Conservation (phyloP, 2,329 filamentous ascomycete species). For the Rutstroemia sydowiana region DNA sequence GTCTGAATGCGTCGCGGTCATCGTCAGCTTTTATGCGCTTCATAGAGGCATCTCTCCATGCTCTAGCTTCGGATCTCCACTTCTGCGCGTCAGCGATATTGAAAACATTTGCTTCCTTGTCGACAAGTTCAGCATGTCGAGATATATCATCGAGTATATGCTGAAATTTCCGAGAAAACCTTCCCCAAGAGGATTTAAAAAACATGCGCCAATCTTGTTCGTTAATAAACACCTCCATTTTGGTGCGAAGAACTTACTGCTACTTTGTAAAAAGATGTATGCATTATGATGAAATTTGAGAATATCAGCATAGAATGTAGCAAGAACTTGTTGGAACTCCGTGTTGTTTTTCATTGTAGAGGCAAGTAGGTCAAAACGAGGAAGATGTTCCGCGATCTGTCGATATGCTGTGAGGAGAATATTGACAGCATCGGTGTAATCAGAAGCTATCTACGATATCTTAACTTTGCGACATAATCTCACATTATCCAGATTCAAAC, state of each 20-base stretch:
- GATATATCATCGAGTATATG: conserved; percentile 11
- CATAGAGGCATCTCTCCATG: no score
- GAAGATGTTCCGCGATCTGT: conserved; percentile 33
- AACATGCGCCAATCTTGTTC: conserved; percentile 10
- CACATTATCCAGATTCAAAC: no score
- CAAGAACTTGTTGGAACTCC: conserved; percentile 29
- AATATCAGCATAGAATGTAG: conserved; percentile 33
- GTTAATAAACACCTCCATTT: no score
- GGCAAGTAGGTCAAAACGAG: conserved; percentile 31
- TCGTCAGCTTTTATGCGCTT: no score
- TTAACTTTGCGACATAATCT: no score
- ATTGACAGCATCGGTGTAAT: neutral
- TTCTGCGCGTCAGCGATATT: conserved; percentile 13
- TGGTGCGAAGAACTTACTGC: no score
- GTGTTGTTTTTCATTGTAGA: conserved; percentile 25
- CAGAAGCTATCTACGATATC: no score
- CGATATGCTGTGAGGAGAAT: conserved; percentile 24
- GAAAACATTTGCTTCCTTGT: conserved; percentile 12
- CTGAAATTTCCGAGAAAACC: conserved; percentile 12
- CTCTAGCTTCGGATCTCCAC: no score
- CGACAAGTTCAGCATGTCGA: conserved; percentile 14
- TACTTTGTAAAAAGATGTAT: conserved; percentile 25
- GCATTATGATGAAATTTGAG: conserved; percentile 34
- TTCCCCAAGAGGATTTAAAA: conserved; percentile 14
- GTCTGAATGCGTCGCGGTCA: no score